Conservation (phyloP, 352 stramenopile species). For the Pythium rishiriense region DNA sequence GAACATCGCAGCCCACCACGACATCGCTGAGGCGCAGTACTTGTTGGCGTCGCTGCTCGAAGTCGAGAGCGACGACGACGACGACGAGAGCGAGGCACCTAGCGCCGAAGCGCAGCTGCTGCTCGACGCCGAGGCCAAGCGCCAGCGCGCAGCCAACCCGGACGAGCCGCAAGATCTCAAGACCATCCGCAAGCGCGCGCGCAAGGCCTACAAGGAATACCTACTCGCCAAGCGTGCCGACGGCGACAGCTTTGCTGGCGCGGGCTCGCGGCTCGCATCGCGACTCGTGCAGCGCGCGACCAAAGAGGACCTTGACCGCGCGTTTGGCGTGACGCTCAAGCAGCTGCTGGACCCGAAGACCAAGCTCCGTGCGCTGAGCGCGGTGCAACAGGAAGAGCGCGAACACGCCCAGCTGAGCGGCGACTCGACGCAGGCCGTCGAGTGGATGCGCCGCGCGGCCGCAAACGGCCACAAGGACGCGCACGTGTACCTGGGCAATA, state of each 20-base stretch:
- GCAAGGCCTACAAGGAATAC: constrained; percentile 77
- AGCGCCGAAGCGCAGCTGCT: constrained; percentile 42
- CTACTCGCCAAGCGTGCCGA: constrained; percentile 42
- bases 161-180: constrained; percentile 68
- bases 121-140: constrained; percentile 70
- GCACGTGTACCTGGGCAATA: constrained; percentile 80
- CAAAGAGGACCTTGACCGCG: constrained; percentile 55
- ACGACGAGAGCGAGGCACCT: constrained; percentile 15
- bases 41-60: constrained; percentile 66
- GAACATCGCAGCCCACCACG: constrained; percentile 56
- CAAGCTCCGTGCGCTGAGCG: constrained; percentile 49
- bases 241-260: constrained; percentile 14
- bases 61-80: constrained; percentile 31
- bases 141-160: constrained; percentile 39
- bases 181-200: constrained; percentile 77
- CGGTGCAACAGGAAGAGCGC: constrained; percentile 27
- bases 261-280: constrained; percentile 12
- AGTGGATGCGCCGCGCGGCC: constrained; percentile 80
- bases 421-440: constrained; percentile 68
- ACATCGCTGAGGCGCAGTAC: constrained; percentile 76
- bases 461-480: constrained; percentile 75
- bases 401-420: constrained; percentile 30
- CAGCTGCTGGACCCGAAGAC: constrained; percentile 60
- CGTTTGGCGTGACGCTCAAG: constrained; percentile 73
- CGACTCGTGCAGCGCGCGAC: constrained; percentile 65